Base-by-base conservation (phyloP, 768 basidiomycete species). In the Pleurotus ostreatus region DNA sequence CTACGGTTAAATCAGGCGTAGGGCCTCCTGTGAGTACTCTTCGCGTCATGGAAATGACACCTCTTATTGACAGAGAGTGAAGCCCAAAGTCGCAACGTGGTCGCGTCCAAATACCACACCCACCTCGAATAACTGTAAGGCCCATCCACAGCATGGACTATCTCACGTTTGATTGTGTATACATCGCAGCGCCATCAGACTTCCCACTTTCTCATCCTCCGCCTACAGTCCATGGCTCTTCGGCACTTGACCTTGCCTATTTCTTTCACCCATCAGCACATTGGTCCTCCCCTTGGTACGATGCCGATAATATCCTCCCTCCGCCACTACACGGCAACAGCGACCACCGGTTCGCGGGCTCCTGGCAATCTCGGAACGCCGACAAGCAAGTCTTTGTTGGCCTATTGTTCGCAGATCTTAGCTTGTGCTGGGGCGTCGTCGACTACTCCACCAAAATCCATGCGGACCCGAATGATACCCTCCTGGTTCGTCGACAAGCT, bases 321-420 rank as follows among this genome's bases (percentile, higher is more conserved):
- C 75, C 78, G 1, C 64, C 66, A 6, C 49, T 71, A 8, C 56
- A 62, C 15, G 66, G 64, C 48, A 63, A 61, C 39, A 63, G 43
- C 8, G 52, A 70, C 26, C 66, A 71, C 39, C 55, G 61, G 22
- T 68, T 62, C 47, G 56, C 65, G 11, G 67, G 63, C 46, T 61
- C 70, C 20, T 72, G 69, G 63, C 56, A 63, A 59, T 65, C 63
- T 5, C 58, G 59, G 6, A 73, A 71, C 8, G 57, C 57, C 2
- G 65, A 59, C 25, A 68, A 70, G 60, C 73, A 71, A 0, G 59
- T 71, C 16, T 63, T 62, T 46, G 69, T 71, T 41, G 75, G 75
- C 6, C 67, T 74, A 6, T 60, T 80, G 45, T 81, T 80, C 66
- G 66, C 71, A 5, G 81, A 83, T 59, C 72, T 81, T 53, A 79